These are phyloP conservation scores for Stemphylium lycopersici DNA, from an alignment of 2,329 filamentous ascomycete genomes.

Conservation along the genomic window DNA sequence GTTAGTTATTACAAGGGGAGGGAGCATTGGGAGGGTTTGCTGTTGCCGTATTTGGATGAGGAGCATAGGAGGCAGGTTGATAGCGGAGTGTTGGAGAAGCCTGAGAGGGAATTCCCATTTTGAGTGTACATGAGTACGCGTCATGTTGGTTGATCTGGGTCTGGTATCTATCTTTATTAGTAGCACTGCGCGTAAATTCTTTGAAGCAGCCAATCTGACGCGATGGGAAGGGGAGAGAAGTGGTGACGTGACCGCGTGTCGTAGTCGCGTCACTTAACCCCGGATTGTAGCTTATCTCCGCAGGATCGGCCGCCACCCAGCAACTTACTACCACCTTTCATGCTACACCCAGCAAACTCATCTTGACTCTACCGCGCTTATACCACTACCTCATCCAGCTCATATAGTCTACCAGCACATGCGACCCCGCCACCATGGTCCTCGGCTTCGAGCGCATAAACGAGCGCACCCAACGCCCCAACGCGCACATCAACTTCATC, in stretches of 20 bases:
- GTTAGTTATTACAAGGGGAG: slow-evolving; percentile 2
- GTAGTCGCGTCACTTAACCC: slow-evolving; percentile 8
- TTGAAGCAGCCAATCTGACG: no score
- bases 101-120: not conserved
- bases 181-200: no score
- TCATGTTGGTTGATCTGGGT: no score
- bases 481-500: slow-evolving; percentile 82
- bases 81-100: not conserved
- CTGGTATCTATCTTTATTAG: no score
- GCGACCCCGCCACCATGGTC: slow-evolving; percentile 63
- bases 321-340: not conserved
- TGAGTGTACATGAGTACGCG: not conserved
- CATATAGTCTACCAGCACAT: not conserved
- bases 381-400: not conserved
- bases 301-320: not conserved
- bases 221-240: no score
- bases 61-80: slow-evolving; percentile 3
- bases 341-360: not conserved
- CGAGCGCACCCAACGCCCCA: slow-evolving; percentile 74
- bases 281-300: slow-evolving; percentile 3
- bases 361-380: not conserved
- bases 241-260: slow-evolving; percentile 1
- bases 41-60: slow-evolving; percentile 2
- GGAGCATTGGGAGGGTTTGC: not conserved
- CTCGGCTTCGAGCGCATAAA: slow-evolving; percentile 81